phyloP scores from a whole-genome alignment of 495 filamentous ascomycete genomes.

The Penicillium riverlandense region DNA sequence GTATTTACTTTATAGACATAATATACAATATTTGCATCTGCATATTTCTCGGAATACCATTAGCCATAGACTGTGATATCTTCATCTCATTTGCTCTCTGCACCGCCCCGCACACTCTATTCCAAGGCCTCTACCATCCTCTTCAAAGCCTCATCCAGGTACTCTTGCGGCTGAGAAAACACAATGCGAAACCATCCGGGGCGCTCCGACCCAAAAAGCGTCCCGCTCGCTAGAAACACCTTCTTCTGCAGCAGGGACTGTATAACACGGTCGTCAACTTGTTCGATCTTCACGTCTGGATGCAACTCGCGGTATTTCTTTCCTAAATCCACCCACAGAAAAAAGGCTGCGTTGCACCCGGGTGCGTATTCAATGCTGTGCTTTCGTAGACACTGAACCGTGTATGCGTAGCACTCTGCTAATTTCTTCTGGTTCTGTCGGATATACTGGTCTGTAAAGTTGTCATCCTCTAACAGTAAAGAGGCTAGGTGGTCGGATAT shows the following conservation, averaged over 20 bases:
- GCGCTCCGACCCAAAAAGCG: slow-evolving; percentile 34
- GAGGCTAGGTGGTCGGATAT: slow-evolving; percentile 37
- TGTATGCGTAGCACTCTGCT: slow-evolving; percentile 25
- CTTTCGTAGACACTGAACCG: slow-evolving; percentile 24
- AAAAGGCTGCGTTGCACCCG: slow-evolving; percentile 46
- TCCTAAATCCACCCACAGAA: slow-evolving; percentile 53
- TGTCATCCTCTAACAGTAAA: slow-evolving; percentile 38
- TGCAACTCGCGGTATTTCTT: slow-evolving; percentile 24
- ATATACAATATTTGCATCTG: too few species aligned
- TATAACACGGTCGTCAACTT: slow-evolving; percentile 18
- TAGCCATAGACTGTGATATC: too few species aligned
- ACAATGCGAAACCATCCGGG: slow-evolving; percentile 48
- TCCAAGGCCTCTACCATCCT: slow-evolving; percentile 26
- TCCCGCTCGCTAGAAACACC: slow-evolving; percentile 38
- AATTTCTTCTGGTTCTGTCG: slow-evolving; percentile 30
- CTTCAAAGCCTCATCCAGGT: slow-evolving; percentile 34
- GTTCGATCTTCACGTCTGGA: slow-evolving; percentile 15
- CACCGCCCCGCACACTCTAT: too few species aligned
- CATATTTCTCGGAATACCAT: too few species aligned
- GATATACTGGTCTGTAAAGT: slow-evolving; percentile 40
- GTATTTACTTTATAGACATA: too few species aligned
- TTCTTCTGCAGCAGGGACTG: slow-evolving; percentile 28
- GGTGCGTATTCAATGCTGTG: slow-evolving; percentile 33
- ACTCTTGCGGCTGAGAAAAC: slow-evolving; percentile 32
- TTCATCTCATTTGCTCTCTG: too few species aligned